Evolutionary conservation across 1,284 basidiomycete genomes (phyloP).

Genomic region (Apiotrichum akiyoshidainum): DNA sequence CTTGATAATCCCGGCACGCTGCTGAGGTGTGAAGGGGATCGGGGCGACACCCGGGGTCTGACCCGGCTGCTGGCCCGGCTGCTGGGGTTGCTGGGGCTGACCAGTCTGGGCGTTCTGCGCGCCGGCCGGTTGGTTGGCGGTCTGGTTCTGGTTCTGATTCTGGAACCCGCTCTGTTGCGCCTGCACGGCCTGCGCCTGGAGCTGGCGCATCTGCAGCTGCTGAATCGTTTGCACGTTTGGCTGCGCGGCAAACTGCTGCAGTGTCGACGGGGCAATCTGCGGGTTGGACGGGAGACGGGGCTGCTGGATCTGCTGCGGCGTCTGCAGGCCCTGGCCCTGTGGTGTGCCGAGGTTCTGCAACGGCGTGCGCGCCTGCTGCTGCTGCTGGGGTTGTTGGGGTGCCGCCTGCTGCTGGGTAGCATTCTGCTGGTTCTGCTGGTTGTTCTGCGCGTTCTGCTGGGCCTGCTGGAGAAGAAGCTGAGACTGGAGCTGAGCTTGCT

Average conservation of each 20-base stretch:
- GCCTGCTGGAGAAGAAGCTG: constrained; percentile 1
- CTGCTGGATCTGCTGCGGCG: constrained; percentile 2
- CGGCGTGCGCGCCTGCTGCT: constrained; percentile 6
- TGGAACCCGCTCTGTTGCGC: background rate
- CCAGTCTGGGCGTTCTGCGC: too few species aligned
- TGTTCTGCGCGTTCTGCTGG: constrained; percentile 3
- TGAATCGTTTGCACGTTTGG: constrained; percentile 21
- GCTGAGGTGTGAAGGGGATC: constrained; percentile 15
- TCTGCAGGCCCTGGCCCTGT: constrained; percentile 2
- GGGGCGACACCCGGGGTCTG: background rate
- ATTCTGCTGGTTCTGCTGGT: constrained; percentile 3
- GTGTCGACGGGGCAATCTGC: constrained; percentile 10
- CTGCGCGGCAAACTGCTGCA: constrained; percentile 24
- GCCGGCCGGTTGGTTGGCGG: too few species aligned
- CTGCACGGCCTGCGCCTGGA: constrained; percentile 13
- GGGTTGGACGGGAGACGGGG: constrained; percentile 13
- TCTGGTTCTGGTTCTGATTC: background rate
- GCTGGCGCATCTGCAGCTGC: constrained; percentile 22
- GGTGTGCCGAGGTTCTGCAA: constrained; percentile 9
- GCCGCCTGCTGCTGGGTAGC: background rate
- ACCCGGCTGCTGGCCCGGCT: background rate
- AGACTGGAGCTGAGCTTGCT: constrained; percentile 8
- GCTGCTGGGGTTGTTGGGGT: background rate
- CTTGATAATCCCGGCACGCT: constrained; percentile 19
- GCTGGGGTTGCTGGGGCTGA: constrained; percentile 5